Evolutionary conservation across 2,329 filamentous ascomycete species (phyloP).

Genomic region (Davidsoniella neocaledoniae): DNA sequence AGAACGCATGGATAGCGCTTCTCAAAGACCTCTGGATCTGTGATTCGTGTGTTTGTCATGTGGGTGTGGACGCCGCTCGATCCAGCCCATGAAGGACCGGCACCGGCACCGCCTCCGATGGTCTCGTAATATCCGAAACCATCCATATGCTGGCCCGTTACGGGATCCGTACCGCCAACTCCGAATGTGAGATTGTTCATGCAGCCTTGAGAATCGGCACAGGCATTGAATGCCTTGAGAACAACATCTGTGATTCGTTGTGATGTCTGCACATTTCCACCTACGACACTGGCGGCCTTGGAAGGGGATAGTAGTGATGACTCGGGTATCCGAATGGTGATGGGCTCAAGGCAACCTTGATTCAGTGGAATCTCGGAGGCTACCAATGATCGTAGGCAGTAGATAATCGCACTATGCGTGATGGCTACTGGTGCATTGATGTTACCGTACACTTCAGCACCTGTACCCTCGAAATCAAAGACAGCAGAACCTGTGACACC

Average conservation of each 20-base stretch:
- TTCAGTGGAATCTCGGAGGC: constrained; percentile 70
- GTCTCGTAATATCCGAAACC: constrained; percentile 45
- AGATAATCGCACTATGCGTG: constrained; percentile 75
- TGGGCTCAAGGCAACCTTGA: constrained; percentile 63
- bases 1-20: constrained; percentile 53
- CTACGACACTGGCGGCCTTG: constrained; percentile 63
- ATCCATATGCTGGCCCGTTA: constrained; percentile 20
- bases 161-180: constrained; percentile 35
- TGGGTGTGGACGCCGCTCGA: constrained; percentile 29
- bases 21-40: constrained; percentile 29
- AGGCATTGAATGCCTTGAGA: constrained; percentile 59
- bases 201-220: constrained; percentile 62
- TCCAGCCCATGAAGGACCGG: constrained; percentile 37
- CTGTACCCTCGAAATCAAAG: constrained; percentile 68
- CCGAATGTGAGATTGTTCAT: constrained; percentile 77
- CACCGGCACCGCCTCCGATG: constrained; percentile 45
- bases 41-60: constrained; percentile 72
- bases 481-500: constrained; percentile 57
- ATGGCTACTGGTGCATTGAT: constrained; percentile 71
- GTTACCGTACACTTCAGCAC: constrained; percentile 64
- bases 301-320: constrained; percentile 61
- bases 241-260: constrained; percentile 30
- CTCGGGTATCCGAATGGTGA: constrained; percentile 56
- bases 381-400: constrained; percentile 65
- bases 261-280: constrained; percentile 51